Evolutionary conservation across 2,329 filamentous ascomycete species (phyloP).

Genomic region (Xylaria arbuscula): DNA sequence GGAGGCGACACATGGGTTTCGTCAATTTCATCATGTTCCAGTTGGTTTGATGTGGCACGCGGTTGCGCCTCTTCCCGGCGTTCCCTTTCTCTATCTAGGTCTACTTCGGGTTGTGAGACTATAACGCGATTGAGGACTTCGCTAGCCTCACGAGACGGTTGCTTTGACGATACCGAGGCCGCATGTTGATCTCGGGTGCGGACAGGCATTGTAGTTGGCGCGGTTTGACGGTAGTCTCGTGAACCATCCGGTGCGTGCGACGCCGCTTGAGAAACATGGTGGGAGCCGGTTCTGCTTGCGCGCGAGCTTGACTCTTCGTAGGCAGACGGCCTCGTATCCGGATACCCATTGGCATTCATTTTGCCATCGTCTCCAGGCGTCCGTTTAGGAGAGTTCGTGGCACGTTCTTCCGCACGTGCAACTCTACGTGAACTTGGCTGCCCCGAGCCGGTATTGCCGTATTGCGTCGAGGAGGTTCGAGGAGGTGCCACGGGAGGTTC

Average conservation of each 20-base stretch:
- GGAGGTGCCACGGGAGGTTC: slow-evolving; percentile 80
- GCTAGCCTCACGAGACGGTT: slow-evolving; percentile 78
- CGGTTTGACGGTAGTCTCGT: slow-evolving; percentile 54
- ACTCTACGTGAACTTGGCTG: slow-evolving; percentile 57
- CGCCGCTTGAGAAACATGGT: slow-evolving; percentile 54
- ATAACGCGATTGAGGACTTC: slow-evolving; percentile 82
- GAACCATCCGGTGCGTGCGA: slow-evolving; percentile 54
- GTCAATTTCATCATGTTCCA: slow-evolving; percentile 46
- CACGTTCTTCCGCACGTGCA: slow-evolving; percentile 59
- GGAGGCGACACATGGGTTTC: slow-evolving; percentile 58
- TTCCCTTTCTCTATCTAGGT: slow-evolving; percentile 76
- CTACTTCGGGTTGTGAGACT: slow-evolving; percentile 79
- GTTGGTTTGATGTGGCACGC: slow-evolving; percentile 50
- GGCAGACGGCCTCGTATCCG: slow-evolving; percentile 40
- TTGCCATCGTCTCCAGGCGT: slow-evolving; percentile 52
- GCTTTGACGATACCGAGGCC: slow-evolving; percentile 64
- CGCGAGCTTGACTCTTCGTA: slow-evolving; percentile 55
- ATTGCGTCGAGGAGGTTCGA: slow-evolving; percentile 81
- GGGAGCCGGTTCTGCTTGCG: slow-evolving; percentile 52
- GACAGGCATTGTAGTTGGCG: slow-evolving; percentile 57
- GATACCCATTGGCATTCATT: slow-evolving; percentile 51
- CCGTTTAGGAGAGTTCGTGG: slow-evolving; percentile 57
- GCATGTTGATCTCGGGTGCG: slow-evolving; percentile 55
- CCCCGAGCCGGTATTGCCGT: slow-evolving; percentile 51
- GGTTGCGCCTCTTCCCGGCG: slow-evolving; percentile 71